Evolutionary conservation across 495 filamentous ascomycete species (phyloP).

Genomic region (Neurospora discreta): DNA sequence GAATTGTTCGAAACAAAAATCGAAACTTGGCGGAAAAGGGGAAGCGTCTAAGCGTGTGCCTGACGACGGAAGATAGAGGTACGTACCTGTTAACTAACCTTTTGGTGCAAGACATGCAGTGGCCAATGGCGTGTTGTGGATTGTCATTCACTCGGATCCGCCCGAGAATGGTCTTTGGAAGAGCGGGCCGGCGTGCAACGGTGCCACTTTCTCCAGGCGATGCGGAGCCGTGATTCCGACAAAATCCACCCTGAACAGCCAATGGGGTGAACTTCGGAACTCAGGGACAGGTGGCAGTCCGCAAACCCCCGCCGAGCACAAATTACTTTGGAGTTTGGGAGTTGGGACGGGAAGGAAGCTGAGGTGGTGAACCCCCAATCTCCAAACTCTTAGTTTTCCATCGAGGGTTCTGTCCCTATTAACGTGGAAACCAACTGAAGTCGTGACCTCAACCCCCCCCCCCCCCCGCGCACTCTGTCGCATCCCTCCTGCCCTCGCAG

Average conservation of each 20-base stretch:
- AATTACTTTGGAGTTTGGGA: no score
- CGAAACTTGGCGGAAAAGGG: neutral
- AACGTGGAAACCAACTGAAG: no score
- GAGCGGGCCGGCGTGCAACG: conserved; percentile 22
- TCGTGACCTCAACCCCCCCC: no score
- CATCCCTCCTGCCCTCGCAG: neutral
- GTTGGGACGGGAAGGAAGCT: neutral
- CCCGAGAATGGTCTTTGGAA: conserved; percentile 16
- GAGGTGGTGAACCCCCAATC: neutral
- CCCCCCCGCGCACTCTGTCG: neutral
- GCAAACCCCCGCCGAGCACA: neutral
- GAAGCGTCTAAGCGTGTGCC: neutral
- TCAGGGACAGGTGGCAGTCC: neutral
- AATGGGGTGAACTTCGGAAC: neutral
- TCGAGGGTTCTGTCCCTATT: neutral
- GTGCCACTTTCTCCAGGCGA: conserved; percentile 25
- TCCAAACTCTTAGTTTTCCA: neutral
- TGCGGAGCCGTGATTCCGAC: conserved; percentile 26
- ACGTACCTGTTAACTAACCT: no score
- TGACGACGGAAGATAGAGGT: neutral
- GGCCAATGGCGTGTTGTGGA: neutral
- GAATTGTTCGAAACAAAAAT: neutral
- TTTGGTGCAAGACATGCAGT: no score
- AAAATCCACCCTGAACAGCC: neutral
- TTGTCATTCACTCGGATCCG: neutral